Conservation (phyloP, 129 eudicot genomes). For the Escallonia herrerae region DNA sequence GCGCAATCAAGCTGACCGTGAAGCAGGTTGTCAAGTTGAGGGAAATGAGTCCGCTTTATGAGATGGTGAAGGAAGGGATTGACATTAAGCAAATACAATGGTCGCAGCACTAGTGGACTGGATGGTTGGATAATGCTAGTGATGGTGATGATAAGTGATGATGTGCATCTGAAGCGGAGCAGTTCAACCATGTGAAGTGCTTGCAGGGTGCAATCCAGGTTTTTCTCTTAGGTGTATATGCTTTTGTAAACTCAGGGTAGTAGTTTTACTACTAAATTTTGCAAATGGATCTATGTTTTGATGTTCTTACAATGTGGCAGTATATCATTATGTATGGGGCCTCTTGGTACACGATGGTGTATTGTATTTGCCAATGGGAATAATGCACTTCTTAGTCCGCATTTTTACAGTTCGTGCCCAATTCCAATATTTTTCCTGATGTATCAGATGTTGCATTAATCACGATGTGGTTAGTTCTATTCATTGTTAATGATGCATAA, state of each 20-base stretch:
- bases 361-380: background rate
- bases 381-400: background rate
- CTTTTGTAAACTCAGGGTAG: conserved; percentile 1
- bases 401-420: too few species aligned
- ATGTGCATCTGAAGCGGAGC: conserved; percentile 1
- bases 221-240: background rate
- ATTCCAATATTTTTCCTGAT: background rate
- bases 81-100: conserved; percentile 90
- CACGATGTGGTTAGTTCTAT: background rate
- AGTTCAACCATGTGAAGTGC: too few species aligned
- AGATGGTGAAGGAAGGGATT: conserved; percentile 90
- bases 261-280: conserved; percentile 11
- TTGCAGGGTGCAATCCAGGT: conserved; percentile 18
- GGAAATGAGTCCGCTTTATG: conserved; percentile 98
- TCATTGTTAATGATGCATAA: too few species aligned
- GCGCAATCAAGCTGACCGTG: conserved; percentile 76
- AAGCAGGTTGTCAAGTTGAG: conserved; percentile 84
- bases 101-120: conserved; percentile 58
- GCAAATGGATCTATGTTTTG: conserved; percentile 7
- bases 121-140: background rate
- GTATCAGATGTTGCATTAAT: background rate
- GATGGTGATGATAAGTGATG: background rate
- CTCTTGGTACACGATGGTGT: background rate
- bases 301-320: background rate
- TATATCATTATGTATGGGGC: background rate